Evolutionary conservation across 2,329 filamentous ascomycete genomes (phyloP).

Genomic region (Rhynchosporium agropyri): DNA sequence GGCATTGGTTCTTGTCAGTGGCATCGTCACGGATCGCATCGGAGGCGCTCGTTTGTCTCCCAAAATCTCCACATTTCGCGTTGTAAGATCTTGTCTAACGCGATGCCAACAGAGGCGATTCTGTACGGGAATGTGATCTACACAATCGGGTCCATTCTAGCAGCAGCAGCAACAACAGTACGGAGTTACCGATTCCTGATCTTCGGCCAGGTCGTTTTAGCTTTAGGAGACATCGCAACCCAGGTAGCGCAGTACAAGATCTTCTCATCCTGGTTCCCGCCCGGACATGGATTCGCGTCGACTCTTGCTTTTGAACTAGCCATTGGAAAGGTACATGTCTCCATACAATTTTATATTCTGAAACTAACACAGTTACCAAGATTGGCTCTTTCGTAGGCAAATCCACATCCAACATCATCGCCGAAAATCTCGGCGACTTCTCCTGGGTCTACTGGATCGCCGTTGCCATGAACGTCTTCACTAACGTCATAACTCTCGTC

Average conservation of each 20-base stretch:
- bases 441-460: slow-evolving; percentile 64
- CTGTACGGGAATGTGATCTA: slow-evolving; percentile 64
- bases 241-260: slow-evolving; percentile 67
- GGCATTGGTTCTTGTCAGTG: slow-evolving; percentile 55
- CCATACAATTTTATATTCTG: neutral
- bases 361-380: slow-evolving; percentile 5
- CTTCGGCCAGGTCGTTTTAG: slow-evolving; percentile 55
- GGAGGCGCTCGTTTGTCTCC: slow-evolving; percentile 54
- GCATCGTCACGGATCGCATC: slow-evolving; percentile 59
- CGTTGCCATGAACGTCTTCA: slow-evolving; percentile 66
- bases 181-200: slow-evolving; percentile 64
- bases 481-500: slow-evolving; percentile 54
- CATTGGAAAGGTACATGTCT: slow-evolving; percentile 51
- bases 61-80: neutral
- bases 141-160: slow-evolving; percentile 58
- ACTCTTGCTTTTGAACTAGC: slow-evolving; percentile 63
- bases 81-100: neutral
- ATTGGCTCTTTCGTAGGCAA: slow-evolving; percentile 64
- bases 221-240: slow-evolving; percentile 64
- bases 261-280: slow-evolving; percentile 66
- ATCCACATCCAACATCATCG: slow-evolving; percentile 61
- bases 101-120: slow-evolving; percentile 46
- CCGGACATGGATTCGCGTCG: slow-evolving; percentile 62
- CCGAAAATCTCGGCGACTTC: slow-evolving; percentile 60
- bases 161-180: slow-evolving; percentile 58